A percentile compares a stretch with the other conserved stretches of the same genome.
Conservation (phyloP, 2,329 filamentous ascomycete species). For the Sporothrix dimorphospora region DNA sequence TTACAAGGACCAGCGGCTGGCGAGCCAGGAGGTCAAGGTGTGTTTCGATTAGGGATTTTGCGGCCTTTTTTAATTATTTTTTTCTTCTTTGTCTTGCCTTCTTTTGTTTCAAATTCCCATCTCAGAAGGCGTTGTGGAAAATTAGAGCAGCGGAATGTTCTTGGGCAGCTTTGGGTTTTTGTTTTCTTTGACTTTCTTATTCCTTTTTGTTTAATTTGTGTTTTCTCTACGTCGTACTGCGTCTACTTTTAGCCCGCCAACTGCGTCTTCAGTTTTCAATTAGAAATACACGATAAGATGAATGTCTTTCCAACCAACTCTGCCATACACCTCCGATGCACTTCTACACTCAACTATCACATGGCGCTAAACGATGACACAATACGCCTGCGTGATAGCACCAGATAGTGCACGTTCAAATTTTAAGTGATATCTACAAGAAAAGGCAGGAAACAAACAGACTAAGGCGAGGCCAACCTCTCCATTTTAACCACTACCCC, state of each 20-base stretch:
- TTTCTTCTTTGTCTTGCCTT: background rate
- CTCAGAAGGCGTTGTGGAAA: slow-evolving; percentile 4
- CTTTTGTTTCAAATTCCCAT: background rate
- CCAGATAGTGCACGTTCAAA: background rate
- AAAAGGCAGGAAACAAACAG: background rate
- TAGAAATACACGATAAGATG: background rate
- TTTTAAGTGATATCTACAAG: background rate
- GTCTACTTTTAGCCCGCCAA: background rate
- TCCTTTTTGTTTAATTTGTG: background rate
- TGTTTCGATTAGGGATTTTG: slow-evolving; percentile 18
- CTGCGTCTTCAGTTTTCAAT: background rate
- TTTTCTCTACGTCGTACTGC: background rate
- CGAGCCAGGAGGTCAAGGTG: slow-evolving; percentile 27
- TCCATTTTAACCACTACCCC: background rate
- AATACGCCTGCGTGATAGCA: background rate
- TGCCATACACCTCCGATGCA: background rate
- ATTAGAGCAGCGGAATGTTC: background rate
- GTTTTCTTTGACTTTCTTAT: background rate
- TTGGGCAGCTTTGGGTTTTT: background rate
- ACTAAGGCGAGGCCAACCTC: background rate
- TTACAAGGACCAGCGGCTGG: slow-evolving; percentile 26
- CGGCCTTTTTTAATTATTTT: background rate
- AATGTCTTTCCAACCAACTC: background rate
- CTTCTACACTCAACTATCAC: background rate
- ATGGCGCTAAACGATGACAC: background rate